Percentiles rank a stretch among this genome's conserved stretches.
phyloP scores from a whole-genome alignment of 164 flowering plant species.

The Euptelea pleiosperma region DNA sequence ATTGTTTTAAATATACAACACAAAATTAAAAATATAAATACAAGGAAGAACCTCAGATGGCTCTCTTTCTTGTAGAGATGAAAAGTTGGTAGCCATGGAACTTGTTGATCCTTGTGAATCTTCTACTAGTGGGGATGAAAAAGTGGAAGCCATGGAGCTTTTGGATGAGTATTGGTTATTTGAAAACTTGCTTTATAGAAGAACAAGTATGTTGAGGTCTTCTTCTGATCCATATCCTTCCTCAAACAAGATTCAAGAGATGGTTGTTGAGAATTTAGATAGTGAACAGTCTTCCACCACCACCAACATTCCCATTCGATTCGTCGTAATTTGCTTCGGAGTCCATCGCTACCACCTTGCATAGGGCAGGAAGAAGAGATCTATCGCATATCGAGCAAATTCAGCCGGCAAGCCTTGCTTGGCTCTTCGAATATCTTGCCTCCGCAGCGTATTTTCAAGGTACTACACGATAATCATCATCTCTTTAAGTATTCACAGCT shows the following conservation, averaged over 20 bases:
- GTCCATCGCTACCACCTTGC: slow-evolving; percentile 46
- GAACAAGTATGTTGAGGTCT: slow-evolving; percentile 25
- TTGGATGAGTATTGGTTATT: slow-evolving; percentile 66
- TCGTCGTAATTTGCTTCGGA: slow-evolving; percentile 22
- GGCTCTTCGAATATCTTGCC: slow-evolving; percentile 26
- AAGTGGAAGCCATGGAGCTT: slow-evolving; percentile 33
- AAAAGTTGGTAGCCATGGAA: too few species aligned
- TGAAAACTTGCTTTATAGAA: slow-evolving; percentile 34
- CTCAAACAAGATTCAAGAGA: too few species aligned
- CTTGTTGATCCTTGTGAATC: too few species aligned
- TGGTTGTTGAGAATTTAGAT: too few species aligned
- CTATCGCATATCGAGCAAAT: slow-evolving; percentile 17
- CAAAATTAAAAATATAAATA: too few species aligned
- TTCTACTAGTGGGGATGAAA: slow-evolving; percentile 11
- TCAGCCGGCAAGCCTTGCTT: slow-evolving; percentile 37
- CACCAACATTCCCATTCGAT: background rate
- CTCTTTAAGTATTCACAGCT: too few species aligned
- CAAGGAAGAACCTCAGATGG: too few species aligned
- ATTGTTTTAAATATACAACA: too few species aligned
- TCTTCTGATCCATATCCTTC: slow-evolving; percentile 38
- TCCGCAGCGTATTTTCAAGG: slow-evolving; percentile 33
- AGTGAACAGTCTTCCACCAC: too few species aligned
- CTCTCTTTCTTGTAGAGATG: too few species aligned
- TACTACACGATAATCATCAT: too few species aligned
- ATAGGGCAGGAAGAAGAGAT: slow-evolving; percentile 25